Evolutionary conservation across 495 filamentous ascomycete species (phyloP).

Genomic region (Podospora tetraspora): DNA sequence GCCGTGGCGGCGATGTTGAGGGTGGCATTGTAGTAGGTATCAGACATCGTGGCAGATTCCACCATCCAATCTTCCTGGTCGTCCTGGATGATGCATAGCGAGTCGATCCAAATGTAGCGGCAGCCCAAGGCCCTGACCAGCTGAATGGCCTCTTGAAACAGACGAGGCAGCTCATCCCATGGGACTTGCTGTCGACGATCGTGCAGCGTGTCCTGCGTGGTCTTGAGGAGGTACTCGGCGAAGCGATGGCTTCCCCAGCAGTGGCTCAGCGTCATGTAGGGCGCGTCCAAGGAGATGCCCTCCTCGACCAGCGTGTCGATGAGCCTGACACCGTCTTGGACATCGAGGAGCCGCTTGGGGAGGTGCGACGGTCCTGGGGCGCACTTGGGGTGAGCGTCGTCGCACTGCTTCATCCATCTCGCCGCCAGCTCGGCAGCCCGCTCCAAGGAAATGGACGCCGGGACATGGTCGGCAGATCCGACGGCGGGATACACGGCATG

Average conservation of each 20-base stretch:
- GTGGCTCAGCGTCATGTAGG: conserved; percentile 21
- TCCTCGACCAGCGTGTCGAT: conserved; percentile 14
- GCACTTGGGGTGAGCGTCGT: conserved; percentile 6
- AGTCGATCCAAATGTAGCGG: conserved; percentile 37
- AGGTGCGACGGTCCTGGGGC: background rate
- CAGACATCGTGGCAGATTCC: conserved; percentile 14
- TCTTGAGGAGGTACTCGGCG: conserved; percentile 6
- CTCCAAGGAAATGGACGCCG: conserved; percentile 9
- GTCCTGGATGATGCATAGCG: conserved; percentile 25
- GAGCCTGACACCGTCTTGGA: conserved; percentile 13
- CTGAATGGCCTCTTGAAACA: conserved; percentile 13
- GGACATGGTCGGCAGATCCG: conserved; percentile 9
- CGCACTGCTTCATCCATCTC: conserved; percentile 11
- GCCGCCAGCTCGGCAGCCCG: conserved; percentile 5
- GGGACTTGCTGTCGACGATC: conserved; percentile 8
- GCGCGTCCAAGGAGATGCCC: background rate
- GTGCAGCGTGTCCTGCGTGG: conserved; percentile 9
- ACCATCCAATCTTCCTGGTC: conserved; percentile 26
- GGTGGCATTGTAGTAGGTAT: conserved; percentile 9
- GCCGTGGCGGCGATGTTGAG: conserved; percentile 15
- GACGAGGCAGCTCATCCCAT: conserved; percentile 11
- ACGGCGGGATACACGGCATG: conserved; percentile 1
- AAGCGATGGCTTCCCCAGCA: conserved; percentile 17
- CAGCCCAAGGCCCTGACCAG: conserved; percentile 8
- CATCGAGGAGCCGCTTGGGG: conserved; percentile 13